Evolutionary conservation across 73 alveolate species (phyloP).

Genomic region (Blepharisma stoltei): DNA sequence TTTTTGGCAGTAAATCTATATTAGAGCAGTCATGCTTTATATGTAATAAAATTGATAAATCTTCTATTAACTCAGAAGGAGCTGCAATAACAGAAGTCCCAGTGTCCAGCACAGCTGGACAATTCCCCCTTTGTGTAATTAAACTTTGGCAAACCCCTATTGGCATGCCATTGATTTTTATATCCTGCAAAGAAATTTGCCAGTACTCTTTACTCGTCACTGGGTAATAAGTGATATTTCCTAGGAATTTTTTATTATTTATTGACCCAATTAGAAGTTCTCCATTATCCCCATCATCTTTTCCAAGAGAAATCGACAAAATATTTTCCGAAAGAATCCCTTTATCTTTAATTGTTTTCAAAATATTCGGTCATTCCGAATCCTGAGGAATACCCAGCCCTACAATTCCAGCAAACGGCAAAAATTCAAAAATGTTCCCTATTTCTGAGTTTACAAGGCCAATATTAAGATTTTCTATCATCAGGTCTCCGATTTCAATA

Average conservation of each 20-base stretch:
- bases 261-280: background rate
- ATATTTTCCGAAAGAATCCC: background rate
- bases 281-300: background rate
- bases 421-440: background rate
- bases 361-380: background rate
- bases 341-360: background rate
- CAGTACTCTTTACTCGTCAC: background rate
- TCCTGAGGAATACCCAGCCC: background rate
- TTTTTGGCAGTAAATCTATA: background rate
- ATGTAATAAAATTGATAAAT: background rate
- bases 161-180: background rate
- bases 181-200: background rate
- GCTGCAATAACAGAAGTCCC: background rate
- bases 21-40: background rate
- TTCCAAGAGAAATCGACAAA: background rate
- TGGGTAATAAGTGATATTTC: background rate
- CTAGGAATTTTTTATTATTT: background rate
- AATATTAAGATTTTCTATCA: background rate
- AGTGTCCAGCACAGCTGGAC: conserved; percentile 25
- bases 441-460: background rate
- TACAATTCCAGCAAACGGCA: conserved; percentile 4
- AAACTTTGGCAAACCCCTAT: too few relatives aligned
- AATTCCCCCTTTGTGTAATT: background rate
- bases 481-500: background rate
- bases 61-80: background rate